Evolutionary conservation across 2,329 filamentous ascomycete genomes (phyloP), one percentile per base, ranked within the genome.

Genomic region (Cladosporium sp.): DNA sequence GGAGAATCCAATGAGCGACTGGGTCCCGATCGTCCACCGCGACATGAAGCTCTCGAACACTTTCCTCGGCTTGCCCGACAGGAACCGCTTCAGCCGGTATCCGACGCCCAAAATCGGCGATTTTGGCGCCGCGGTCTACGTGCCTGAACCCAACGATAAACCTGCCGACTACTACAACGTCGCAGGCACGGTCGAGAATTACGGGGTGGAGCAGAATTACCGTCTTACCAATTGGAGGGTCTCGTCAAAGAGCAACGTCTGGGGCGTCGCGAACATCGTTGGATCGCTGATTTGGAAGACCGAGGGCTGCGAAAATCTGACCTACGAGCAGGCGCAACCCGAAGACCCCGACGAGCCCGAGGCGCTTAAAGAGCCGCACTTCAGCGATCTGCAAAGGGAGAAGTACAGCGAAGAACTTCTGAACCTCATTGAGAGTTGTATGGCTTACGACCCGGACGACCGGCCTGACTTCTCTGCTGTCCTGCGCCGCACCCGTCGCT

Each of bases 1-100:
- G 5, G 37, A 14, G 10, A 22, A 33, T 3, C 46, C 44, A 9
- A 19, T 48, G 9, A 33, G 46, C 13, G 18, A 37, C 2, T 58
- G 56, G 56, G 38, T 16, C 3, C 9, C 44, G 13, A 59, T 58
- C 14, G 50, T 58, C 3, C 58, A 59, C 14, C 53, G 56, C 4
- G 58, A 59, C 33, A 43, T 52, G 37, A 58, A 56, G n/a, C 9
- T 31, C 19, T 7, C 32, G 16, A 48, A 54, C 40, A 35, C 55
- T 22, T 58, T 58, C 46, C 37, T 56, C 10, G 49, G 44, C 19
- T n/a, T 40, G 6, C 45, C 43, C 31, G 38, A 51, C 14, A 43
- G 31, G 18, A 37, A 38, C 5, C 14, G 28, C 5, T 56, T 43
- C 37, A 34, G 19, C 8, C 11, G 43, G 14, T 58, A 58, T 22